These are phyloP conservation scores for Chlorociboria aeruginascens DNA, from an alignment of 495 filamentous ascomycete genomes.

Conservation along the genomic window DNA sequence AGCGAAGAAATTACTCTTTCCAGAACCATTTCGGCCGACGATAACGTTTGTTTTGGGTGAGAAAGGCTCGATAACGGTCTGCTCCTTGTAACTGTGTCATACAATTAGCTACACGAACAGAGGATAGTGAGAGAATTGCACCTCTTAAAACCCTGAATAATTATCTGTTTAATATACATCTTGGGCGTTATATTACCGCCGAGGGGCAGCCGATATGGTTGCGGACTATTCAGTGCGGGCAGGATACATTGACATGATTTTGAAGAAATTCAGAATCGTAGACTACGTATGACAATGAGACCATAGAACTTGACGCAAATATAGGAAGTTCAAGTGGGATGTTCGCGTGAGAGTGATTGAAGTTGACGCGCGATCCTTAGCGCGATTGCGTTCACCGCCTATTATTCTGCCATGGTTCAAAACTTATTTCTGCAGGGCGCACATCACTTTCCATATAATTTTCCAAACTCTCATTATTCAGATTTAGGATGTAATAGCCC, in stretches of 20 bases:
- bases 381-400: background rate
- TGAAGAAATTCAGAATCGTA: background rate
- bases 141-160: slow-evolving; percentile 99
- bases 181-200: slow-evolving; percentile 4
- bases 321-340: background rate
- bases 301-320: background rate
- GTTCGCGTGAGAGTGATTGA: slow-evolving; percentile 4
- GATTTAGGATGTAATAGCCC: background rate
- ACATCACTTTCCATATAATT: background rate
- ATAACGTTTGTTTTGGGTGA: slow-evolving; percentile 98
- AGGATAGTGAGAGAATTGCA: slow-evolving; percentile 25
- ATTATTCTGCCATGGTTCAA: background rate
- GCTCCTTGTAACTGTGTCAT: slow-evolving; percentile 83
- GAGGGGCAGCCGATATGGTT: slow-evolving; percentile 1
- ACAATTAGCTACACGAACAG: background rate
- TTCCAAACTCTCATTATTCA: too few relatives aligned
- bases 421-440: background rate
- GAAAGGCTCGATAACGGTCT: slow-evolving; percentile 97
- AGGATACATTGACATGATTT: background rate
- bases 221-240: background rate
- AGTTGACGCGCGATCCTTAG: slow-evolving; percentile 1
- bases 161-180: slow-evolving; percentile 99
- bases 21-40: slow-evolving; percentile 96
- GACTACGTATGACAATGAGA: background rate
- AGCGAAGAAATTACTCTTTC: slow-evolving; percentile 99